These are phyloP conservation scores for Penicillium nucicola DNA, from an alignment of 495 filamentous ascomycete species.

Conservation along the genomic window DNA sequence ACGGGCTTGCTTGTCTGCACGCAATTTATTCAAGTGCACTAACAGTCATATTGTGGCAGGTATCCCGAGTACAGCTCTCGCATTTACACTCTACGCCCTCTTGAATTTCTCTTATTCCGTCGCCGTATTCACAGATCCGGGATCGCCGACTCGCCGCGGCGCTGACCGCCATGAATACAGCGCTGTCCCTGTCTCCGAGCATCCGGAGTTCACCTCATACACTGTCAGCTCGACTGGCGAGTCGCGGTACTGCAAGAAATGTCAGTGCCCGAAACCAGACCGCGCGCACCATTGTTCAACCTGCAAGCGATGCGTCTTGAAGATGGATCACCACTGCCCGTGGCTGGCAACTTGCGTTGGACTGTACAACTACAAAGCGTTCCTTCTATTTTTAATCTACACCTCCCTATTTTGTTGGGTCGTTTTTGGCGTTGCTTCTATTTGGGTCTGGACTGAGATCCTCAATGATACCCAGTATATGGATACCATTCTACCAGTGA, in stretches of 20 bases:
- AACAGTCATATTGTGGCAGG: constrained; percentile 20
- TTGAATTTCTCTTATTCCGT: constrained; percentile 85
- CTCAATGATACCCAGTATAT: constrained; percentile 56
- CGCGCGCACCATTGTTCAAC: constrained; percentile 95
- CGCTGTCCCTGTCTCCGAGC: constrained; percentile 62
- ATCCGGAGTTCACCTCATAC: constrained; percentile 60
- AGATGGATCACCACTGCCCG: constrained; percentile 99
- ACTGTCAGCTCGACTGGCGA: constrained; percentile 89
- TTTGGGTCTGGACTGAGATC: constrained; percentile 81
- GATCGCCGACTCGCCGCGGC: constrained; percentile 50
- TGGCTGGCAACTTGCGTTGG: constrained; percentile 97
- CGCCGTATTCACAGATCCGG: constrained; percentile 90
- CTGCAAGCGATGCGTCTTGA: constrained; percentile 88
- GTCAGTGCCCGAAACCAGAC: constrained; percentile 88
- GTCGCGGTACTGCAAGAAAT: constrained; percentile 93
- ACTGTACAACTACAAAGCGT: constrained; percentile 90
- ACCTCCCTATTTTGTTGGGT: constrained; percentile 82
- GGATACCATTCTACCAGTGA: constrained; percentile 79
- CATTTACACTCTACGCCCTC: constrained; percentile 69
- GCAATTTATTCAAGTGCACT: not conserved
- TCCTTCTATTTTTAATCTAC: constrained; percentile 91
- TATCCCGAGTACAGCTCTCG: constrained; percentile 50
- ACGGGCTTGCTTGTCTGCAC: no score
- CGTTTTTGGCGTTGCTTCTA: constrained; percentile 65
- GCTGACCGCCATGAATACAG: constrained; percentile 52